phyloP scores from a whole-genome alignment of 148 eudicot genomes.

The Arbutus unedo region DNA sequence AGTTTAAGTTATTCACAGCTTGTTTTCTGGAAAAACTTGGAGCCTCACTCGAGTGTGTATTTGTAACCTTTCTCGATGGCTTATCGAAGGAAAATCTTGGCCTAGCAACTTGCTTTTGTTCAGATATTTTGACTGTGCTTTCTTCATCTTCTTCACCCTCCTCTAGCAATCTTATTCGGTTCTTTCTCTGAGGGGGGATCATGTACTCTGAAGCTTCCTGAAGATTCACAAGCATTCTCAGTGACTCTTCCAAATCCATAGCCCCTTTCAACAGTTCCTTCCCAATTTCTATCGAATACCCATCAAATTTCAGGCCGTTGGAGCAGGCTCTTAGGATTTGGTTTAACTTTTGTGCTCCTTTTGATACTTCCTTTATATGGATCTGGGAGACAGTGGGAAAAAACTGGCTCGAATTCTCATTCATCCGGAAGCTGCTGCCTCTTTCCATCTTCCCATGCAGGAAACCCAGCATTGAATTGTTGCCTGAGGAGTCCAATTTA shows the following conservation, averaged over 20 bases:
- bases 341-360: constrained; percentile 74
- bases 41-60: constrained; percentile 23
- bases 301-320: constrained; percentile 39
- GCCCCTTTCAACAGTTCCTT: constrained; percentile 80
- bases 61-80: constrained; percentile 33
- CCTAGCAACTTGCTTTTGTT: constrained; percentile 45
- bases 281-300: constrained; percentile 61
- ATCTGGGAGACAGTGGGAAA: constrained; percentile 45
- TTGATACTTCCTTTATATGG: constrained; percentile 77
- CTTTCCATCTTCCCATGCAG: constrained; percentile 45
- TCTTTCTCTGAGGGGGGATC: constrained; percentile 40
- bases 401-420: constrained; percentile 37
- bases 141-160: constrained; percentile 53
- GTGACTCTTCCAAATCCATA: constrained; percentile 70
- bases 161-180: constrained; percentile 54
- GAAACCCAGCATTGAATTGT: constrained; percentile 50
- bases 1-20: constrained; percentile 13
- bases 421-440: constrained; percentile 18
- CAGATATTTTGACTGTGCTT: constrained; percentile 20
- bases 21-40: constrained; percentile 24
- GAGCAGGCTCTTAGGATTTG: constrained; percentile 66
- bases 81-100: constrained; percentile 91
- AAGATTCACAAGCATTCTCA: constrained; percentile 73
- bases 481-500: constrained; percentile 43
- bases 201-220: constrained; percentile 67